Percentiles rank a stretch among this genome's conserved stretches.
phyloP scores from a whole-genome alignment of 1,139 yeast genomes.

The Geotrichum phurueaensis region DNA sequence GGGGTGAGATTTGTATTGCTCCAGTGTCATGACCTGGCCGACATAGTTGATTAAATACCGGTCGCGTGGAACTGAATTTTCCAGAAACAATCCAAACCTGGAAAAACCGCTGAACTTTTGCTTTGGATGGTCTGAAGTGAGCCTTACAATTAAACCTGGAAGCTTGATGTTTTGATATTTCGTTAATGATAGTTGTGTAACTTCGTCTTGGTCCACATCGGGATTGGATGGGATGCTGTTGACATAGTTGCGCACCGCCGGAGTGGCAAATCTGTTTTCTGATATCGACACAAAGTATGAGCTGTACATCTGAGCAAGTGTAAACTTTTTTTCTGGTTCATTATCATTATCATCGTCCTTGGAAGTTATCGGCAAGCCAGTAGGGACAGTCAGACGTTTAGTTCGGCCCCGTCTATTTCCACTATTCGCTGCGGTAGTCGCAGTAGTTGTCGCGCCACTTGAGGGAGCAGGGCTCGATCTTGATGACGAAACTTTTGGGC shows the following conservation, averaged over 20 bases:
- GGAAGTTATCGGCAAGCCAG: neutral
- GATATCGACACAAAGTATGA: constrained; percentile 16
- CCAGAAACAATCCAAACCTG: constrained; percentile 58
- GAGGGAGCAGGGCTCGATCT: constrained; percentile 1
- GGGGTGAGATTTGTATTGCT: constrained; percentile 55
- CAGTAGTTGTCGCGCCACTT: neutral
- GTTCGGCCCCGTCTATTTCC: constrained; percentile 11
- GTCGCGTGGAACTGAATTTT: constrained; percentile 42
- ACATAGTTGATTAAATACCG: constrained; percentile 57
- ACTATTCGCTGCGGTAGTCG: neutral
- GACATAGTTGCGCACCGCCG: constrained; percentile 8
- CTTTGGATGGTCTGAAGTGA: constrained; percentile 51
- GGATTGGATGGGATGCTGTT: constrained; percentile 1
- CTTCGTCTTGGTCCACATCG: neutral
- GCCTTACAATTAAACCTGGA: constrained; percentile 36
- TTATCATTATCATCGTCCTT: constrained; percentile 15
- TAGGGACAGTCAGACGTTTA: constrained; percentile 9
- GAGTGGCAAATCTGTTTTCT: constrained; percentile 14
- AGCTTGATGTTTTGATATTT: constrained; percentile 27
- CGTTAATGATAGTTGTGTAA: constrained; percentile 19
- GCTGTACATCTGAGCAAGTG: constrained; percentile 16
- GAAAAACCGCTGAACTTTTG: constrained; percentile 69
- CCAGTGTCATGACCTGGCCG: constrained; percentile 67
- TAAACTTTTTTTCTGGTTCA: constrained; percentile 17
- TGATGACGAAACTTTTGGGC: constrained; percentile 6